Evolutionary conservation across 768 basidiomycete species (phyloP), one percentile per base, ranked within the genome.

Genomic region (Mycena latifolia): DNA sequence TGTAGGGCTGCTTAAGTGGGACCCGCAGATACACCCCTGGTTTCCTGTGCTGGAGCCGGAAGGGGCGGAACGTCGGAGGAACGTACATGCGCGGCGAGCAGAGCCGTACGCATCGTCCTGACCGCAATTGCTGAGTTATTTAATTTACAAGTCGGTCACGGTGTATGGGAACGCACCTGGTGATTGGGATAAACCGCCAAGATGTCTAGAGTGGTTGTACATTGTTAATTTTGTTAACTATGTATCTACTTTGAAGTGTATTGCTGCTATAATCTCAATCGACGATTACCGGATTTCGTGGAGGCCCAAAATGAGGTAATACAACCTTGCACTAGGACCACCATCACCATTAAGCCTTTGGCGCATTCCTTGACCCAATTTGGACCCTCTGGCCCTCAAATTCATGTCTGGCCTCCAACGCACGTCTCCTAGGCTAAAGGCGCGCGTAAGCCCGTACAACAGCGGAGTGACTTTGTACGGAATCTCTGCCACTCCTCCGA

Each of bases 1-100:
- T 66, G 69, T 76, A 24, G 73, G 74, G 2, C 67, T 73, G 12
- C 69, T 88, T 61, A 80, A 76, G 48, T 88, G 87, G 87, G 82
- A 88, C 67, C 76, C 79, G 0, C 73, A 73, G 22, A 66, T 77
- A 2, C 79, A 87, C 69, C 85, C 85, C 1, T 88, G 87, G 87
- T 87, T 88, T 72, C 87, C 87, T 52, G 63, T 70, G 35, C 57
- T 76, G 45, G 77, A 72, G 8, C 33, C 45, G 51, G 62, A 67
- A 43, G 71, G 67, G 12, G 65, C 65, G 31, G 67, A 74, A 51
- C 24, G 60, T 43, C 48, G 72, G 48, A 45, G 68, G 58, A 71
- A 66, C 39, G 47, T 39, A 43, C 61, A 58, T 63, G 33, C 52
- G 46, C 50, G 50, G n/a, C 39, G 37, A 20, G 61, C 45, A 35